These are phyloP conservation scores for Sporothrix mexicana DNA, from an alignment of 2,329 filamentous ascomycete species.

Conservation along the genomic window DNA sequence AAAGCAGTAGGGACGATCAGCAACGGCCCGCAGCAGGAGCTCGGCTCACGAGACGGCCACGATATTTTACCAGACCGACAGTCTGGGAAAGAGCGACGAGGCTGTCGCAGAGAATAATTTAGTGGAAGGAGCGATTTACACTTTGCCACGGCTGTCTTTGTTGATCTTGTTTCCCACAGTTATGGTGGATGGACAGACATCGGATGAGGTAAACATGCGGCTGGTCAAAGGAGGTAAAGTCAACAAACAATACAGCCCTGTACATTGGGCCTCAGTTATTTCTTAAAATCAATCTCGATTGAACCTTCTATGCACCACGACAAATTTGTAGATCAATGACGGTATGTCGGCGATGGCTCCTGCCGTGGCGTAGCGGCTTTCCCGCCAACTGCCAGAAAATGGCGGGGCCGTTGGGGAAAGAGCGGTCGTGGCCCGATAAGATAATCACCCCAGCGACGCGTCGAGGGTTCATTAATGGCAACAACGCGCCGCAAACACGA, in stretches of 20 bases:
- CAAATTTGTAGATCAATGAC: slow-evolving; percentile 12
- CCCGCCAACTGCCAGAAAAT: neutral
- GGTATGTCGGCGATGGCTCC: neutral
- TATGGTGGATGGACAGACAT: too few relatives aligned
- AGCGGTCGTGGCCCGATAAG: slow-evolving; percentile 34
- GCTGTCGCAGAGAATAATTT: too few relatives aligned
- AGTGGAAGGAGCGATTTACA: too few relatives aligned
- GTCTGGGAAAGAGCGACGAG: too few relatives aligned
- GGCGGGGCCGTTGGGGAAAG: slow-evolving; percentile 14
- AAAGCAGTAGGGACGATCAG: neutral
- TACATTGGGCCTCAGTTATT: too few relatives aligned
- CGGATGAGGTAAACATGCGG: too few relatives aligned
- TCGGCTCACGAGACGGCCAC: neutral
- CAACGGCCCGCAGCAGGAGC: neutral
- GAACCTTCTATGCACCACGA: neutral
- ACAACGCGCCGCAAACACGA: slow-evolving; percentile 5
- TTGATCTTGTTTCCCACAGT: too few relatives aligned
- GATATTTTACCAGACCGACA: too few relatives aligned
- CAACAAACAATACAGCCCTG: too few relatives aligned
- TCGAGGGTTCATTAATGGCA: slow-evolving; percentile 25
- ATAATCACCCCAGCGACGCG: slow-evolving; percentile 38
- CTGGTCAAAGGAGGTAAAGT: too few relatives aligned
- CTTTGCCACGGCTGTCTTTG: too few relatives aligned
- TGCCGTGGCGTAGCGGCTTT: neutral
- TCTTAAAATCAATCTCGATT: neutral